Evolutionary conservation across 306 rosid species (phyloP).

Genomic region (Lagenaria siceraria): DNA sequence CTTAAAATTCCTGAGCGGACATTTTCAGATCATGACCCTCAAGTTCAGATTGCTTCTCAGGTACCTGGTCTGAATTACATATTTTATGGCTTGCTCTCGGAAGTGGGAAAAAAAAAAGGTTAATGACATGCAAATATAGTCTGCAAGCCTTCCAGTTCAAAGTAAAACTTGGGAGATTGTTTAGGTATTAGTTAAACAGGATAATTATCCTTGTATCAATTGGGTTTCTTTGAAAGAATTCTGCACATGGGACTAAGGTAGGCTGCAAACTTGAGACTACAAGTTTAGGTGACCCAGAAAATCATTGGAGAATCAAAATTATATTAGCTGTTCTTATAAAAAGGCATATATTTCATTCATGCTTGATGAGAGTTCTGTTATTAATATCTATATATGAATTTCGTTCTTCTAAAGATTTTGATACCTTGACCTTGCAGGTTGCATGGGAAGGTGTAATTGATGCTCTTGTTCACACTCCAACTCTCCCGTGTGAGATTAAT

Average conservation of each 20-base stretch:
- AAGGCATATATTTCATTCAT: not conserved
- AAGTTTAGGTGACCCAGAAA: not conserved
- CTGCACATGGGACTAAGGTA: not conserved
- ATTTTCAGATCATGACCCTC: slow-evolving; percentile 68
- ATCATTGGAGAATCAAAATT: not conserved
- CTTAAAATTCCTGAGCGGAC: slow-evolving; percentile 70
- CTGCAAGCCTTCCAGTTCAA: not conserved
- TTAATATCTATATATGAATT: not conserved
- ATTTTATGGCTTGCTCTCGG: not conserved
- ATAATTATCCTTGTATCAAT: not conserved
- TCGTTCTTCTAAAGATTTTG: not conserved
- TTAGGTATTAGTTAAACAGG: not conserved
- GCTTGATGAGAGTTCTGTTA: not conserved
- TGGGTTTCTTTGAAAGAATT: not conserved
- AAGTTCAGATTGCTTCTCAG: slow-evolving; percentile 79
- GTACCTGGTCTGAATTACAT: slow-evolving; percentile 22
- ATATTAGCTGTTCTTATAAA: not conserved
- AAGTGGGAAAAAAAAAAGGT: not conserved
- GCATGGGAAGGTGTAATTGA: slow-evolving; percentile 87
- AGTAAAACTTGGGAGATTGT: not conserved
- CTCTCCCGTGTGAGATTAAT: slow-evolving; percentile 18
- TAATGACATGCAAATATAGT: not conserved
- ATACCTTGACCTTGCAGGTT: slow-evolving; percentile 28
- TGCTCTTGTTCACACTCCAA: slow-evolving; percentile 48
- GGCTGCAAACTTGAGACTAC: not conserved